Evolutionary conservation across 371 early-diverging fungal species (phyloP).

Genomic region (Blakeslea trispora): DNA sequence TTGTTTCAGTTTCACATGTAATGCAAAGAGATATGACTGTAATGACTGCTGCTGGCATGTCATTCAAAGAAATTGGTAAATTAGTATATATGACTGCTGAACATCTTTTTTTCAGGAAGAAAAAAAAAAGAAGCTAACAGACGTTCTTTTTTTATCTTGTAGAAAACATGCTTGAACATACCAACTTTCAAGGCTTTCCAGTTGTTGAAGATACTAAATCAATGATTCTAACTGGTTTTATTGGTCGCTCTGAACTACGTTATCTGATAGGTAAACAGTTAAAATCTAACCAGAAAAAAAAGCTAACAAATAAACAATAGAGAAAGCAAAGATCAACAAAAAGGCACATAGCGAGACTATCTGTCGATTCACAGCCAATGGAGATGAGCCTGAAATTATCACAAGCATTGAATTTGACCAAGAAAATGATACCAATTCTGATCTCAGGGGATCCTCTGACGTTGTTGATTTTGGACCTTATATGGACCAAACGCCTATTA

Average conservation of each 20-base stretch:
- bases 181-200: conserved; percentile 80
- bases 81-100: background rate
- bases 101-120: too few species aligned
- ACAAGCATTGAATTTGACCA: conserved; percentile 10
- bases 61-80: conserved; percentile 42
- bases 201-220: conserved; percentile 71
- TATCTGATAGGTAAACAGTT: conserved; percentile 60
- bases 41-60: conserved; percentile 58
- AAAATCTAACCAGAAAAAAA: background rate
- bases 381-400: conserved; percentile 34
- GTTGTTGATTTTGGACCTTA: conserved; percentile 72
- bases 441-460: conserved; percentile 46
- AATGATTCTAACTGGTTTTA: conserved; percentile 81
- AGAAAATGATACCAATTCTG: conserved; percentile 21
- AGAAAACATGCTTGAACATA: conserved; percentile 53
- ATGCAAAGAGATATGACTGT: conserved; percentile 63
- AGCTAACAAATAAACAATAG: conserved; percentile 17
- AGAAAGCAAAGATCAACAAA: conserved; percentile 51
- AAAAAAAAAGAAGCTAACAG: background rate
- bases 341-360: conserved; percentile 54
- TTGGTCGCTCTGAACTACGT: conserved; percentile 73
- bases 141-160: background rate
- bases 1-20: conserved; percentile 56
- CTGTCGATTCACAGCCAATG: conserved; percentile 58
- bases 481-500: conserved; percentile 86